A percentile compares a stretch with the other conserved stretches of the same genome.
These are phyloP conservation scores for Fusarium circinatum DNA, from an alignment of 2,329 filamentous ascomycete species.

Conservation along the genomic window DNA sequence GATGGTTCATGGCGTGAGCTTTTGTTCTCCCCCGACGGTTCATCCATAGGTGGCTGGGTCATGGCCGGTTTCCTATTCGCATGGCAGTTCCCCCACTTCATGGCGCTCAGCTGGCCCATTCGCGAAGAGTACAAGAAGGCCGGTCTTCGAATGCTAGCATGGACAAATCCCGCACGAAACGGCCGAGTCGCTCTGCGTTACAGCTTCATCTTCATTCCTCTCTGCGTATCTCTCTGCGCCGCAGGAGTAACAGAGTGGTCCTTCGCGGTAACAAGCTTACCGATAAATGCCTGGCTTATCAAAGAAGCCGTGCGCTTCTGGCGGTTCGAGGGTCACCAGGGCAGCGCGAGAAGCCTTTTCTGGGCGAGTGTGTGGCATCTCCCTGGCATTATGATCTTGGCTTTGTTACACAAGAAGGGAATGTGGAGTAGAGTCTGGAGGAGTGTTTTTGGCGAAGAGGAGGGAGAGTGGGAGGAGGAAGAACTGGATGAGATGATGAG, in stretches of 20 bases:
- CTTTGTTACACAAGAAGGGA: conserved; percentile 92
- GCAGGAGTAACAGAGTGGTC: conserved; percentile 85
- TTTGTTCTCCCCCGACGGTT: conserved; percentile 72
- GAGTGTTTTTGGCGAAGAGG: conserved; percentile 70
- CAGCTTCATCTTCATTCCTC: conserved; percentile 83
- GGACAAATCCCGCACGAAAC: conserved; percentile 88
- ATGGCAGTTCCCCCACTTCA: conserved; percentile 99
- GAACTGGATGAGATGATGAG: conserved; percentile 55
- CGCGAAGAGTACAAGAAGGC: conserved; percentile 85
- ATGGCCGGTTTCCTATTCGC: conserved; percentile 85
- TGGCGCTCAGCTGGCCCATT: conserved; percentile 89
- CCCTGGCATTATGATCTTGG: conserved; percentile 87
- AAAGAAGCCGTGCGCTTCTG: conserved; percentile 85
- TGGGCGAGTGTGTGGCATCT: conserved; percentile 99
- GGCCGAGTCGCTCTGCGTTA: conserved; percentile 89
- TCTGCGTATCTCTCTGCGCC: conserved; percentile 83
- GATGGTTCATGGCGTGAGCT: conserved; percentile 82
- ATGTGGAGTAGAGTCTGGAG: conserved; percentile 87
- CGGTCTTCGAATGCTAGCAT: conserved; percentile 79
- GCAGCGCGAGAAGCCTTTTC: conserved; percentile 85
- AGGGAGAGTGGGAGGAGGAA: conserved; percentile 69
- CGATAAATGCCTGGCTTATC: conserved; percentile 87
- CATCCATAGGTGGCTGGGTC: conserved; percentile 83
- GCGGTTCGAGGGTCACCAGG: conserved; percentile 78
- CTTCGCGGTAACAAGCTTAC: conserved; percentile 82